Conservation (phyloP, 2,329 filamentous ascomycete genomes). For the Stagonosporopsis chrysanthemi region DNA sequence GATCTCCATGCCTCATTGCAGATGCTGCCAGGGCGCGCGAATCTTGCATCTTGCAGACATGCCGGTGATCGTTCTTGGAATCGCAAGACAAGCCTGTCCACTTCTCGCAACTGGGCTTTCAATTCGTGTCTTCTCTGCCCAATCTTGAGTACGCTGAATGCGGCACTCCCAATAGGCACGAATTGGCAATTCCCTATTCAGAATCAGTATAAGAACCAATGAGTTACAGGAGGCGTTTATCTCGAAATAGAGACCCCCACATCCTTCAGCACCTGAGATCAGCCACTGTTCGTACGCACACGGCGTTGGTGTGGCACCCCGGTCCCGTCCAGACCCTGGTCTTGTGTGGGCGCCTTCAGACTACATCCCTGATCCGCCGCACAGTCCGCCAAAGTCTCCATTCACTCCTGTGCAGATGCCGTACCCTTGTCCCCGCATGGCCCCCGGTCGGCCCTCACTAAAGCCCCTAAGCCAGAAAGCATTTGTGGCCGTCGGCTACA, state of each 20-base stretch:
- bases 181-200: slow-evolving; percentile 15
- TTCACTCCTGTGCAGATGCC: slow-evolving; percentile 28
- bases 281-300: slow-evolving; percentile 35
- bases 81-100: background rate
- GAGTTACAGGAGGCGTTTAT: slow-evolving; percentile 34
- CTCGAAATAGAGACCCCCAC: slow-evolving; percentile 39
- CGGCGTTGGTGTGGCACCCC: slow-evolving; percentile 33
- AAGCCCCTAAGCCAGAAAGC: slow-evolving; percentile 41
- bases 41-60: slow-evolving; percentile 12
- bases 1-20: slow-evolving; percentile 20
- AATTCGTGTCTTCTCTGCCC: slow-evolving; percentile 6
- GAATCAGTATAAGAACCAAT: slow-evolving; percentile 31
- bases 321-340: slow-evolving; percentile 35
- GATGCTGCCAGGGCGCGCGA: slow-evolving; percentile 12
- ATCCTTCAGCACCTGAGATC: slow-evolving; percentile 42
- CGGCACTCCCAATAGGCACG: slow-evolving; percentile 19
- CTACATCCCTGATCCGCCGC: slow-evolving; percentile 39
- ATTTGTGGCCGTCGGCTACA: slow-evolving; percentile 34
- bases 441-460: slow-evolving; percentile 40
- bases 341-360: slow-evolving; percentile 34
- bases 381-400: slow-evolving; percentile 34
- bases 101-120: background rate
- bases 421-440: slow-evolving; percentile 27
- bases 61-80: slow-evolving; percentile 5
- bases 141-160: slow-evolving; percentile 2